These are phyloP conservation scores for Kuraishia piskuri DNA, from an alignment of 805 yeast genomes.

Conservation along the genomic window DNA sequence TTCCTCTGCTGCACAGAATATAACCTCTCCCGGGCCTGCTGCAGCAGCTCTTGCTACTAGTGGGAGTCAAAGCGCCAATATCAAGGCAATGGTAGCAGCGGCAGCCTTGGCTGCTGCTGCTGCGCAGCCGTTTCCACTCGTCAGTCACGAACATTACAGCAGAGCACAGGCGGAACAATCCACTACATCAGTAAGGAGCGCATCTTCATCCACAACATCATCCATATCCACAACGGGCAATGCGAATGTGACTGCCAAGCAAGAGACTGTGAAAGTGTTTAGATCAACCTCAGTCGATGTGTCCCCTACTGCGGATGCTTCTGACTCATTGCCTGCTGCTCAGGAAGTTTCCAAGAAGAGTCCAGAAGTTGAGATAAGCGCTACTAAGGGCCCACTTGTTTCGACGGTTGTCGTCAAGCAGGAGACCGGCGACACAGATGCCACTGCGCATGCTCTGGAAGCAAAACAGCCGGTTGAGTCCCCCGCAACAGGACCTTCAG, in stretches of 20 bases:
- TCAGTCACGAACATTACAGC: slow-evolving; percentile 3
- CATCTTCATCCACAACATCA: background rate
- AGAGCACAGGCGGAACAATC: background rate
- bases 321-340: too few relatives aligned
- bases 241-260: slow-evolving; percentile 13
- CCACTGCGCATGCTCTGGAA: too few relatives aligned
- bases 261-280: too few relatives aligned
- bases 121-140: slow-evolving; percentile 57
- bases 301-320: too few relatives aligned
- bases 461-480: too few relatives aligned
- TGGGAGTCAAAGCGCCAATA: slow-evolving; percentile 13
- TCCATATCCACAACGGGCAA: slow-evolving; percentile 12
- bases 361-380: background rate
- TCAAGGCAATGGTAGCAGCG: slow-evolving; percentile 66
- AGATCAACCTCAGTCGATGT: too few relatives aligned
- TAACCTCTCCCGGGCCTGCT: slow-evolving; percentile 25
- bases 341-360: background rate
- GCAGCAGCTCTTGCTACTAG: slow-evolving; percentile 26
- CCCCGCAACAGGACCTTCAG: too few relatives aligned
- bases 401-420: too few relatives aligned
- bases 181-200: background rate
- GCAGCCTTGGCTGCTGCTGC: slow-evolving; percentile 83
- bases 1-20: slow-evolving; percentile 14
- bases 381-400: too few relatives aligned
- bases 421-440: too few relatives aligned